A percentile compares a stretch with the other conserved stretches of the same genome.
These are phyloP conservation scores for Lojkania enalia DNA, from an alignment of 2,329 filamentous ascomycete genomes.

Conservation along the genomic window DNA sequence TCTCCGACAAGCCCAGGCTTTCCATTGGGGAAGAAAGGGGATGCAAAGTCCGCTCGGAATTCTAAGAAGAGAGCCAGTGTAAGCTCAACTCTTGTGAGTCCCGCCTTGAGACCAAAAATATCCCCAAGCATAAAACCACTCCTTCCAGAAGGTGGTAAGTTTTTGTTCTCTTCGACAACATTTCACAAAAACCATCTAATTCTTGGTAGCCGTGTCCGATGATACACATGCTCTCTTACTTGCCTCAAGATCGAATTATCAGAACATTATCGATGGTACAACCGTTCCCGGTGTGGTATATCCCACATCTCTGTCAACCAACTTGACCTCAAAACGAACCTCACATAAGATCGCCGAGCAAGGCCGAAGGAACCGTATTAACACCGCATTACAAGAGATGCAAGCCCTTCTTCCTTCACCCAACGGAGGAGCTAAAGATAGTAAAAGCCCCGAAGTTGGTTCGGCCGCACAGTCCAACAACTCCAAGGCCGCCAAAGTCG, in stretches of 20 bases:
- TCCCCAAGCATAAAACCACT: conserved; percentile 94
- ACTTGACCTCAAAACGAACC: conserved; percentile 92
- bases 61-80: conserved; percentile 60
- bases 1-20: conserved; percentile 53
- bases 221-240: conserved; percentile 73
- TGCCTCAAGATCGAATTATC: conserved; percentile 95
- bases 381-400: conserved; percentile 89
- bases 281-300: conserved; percentile 88
- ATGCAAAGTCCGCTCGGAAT: conserved; percentile 31
- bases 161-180: conserved; percentile 2
- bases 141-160: conserved; percentile 69
- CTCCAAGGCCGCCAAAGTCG: conserved; percentile 97
- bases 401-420: conserved; percentile 75
- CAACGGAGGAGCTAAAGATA: conserved; percentile 37
- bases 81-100: conserved; percentile 69
- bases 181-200: conserved; percentile 13
- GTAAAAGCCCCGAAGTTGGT: conserved; percentile 42
- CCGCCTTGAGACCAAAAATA: conserved; percentile 83
- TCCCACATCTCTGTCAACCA: conserved; percentile 86
- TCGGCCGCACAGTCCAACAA: conserved; percentile 42
- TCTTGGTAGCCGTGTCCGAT: conserved; percentile 51
- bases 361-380: conserved; percentile 91
- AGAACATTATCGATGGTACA: conserved; percentile 94
- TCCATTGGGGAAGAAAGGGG: conserved; percentile 33
- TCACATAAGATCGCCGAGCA: conserved; percentile 98